Base-by-base conservation (phyloP, 805 yeast genomes). In the Candida alai region DNA sequence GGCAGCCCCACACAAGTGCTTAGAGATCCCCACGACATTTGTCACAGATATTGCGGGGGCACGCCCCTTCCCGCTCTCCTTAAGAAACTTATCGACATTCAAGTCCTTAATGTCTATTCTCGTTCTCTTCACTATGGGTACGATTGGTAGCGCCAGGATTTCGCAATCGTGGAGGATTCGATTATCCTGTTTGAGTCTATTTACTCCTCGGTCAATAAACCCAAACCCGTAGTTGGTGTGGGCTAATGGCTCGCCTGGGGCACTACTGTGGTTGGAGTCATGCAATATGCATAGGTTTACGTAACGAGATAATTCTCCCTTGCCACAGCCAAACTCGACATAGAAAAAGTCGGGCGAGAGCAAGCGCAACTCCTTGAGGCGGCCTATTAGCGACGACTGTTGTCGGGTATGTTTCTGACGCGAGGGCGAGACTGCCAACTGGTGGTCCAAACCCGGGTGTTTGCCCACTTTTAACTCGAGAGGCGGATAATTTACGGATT, bases 1-100 rank as follows among this genome's bases (percentile, higher is more conserved):
- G 1, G 97, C 97, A 3, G 84, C 94, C 4, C 97, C 97, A 59
- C 97, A 88, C 22, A 89, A 60, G 60, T 88, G 97, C 54, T 88
- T 88, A 4, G 96, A 87, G 3, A 88, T 75, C 1, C 80, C 86
- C 6, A 82, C 80, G 24, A 68, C 52, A 2, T 41, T 44, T 2
- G 37, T 34, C 7, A 48, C 49, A 4, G 42, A 28, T 8, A 45
- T 31, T n/a, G n/a, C n/a, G n/a, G n/a, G n/a, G n/a, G n/a, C n/a
- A n/a, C n/a, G n/a, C n/a, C n/a, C n/a, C n/a, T n/a, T n/a, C n/a
- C n/a, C n/a, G n/a, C n/a, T n/a, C 19, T 48, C 48, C 14, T 51
- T 48, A 1, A 78, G 40, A 12, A 78, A 65, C 15, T 62, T 51
- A 32, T 69, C 76, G 5, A 85, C 55, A 26, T 66, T 51, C 23